Evolutionary conservation across 1,284 basidiomycete species (phyloP), one percentile per base, ranked within the genome.

Genomic region (Athelia sp.): DNA sequence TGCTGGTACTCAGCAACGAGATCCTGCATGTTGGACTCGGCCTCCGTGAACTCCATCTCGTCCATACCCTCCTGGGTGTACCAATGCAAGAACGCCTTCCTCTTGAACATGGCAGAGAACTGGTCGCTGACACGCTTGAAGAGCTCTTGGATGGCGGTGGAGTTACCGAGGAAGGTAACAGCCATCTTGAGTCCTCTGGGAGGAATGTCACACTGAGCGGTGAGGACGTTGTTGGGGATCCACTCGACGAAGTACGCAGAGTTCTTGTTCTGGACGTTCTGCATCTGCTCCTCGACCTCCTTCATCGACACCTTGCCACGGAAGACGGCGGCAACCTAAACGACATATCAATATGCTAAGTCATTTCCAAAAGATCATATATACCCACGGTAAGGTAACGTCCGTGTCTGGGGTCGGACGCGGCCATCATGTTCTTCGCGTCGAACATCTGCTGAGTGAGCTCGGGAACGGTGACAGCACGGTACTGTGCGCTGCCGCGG

Each of bases 21-120:
- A 76, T 94, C 92, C 69, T 93, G 90, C 89, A 96, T 93, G 81
- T 96, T 96, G 58, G 90, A 93, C 74, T 97, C 93, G 51, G 93
- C 93, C 72, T 97, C 93, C 56, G 93, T 94, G 79, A 92, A 92
- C 81, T 93, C 93, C 87, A 98, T 93, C 82, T 98, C 95, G 72
- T 97, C 94, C 95, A 97, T 97, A 71, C 95, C 94, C 78, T 96
- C 93, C 67, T 94, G 92, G 43, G 93, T 97, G 75, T 97, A 96
- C 91, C 94, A 98, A 73, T 98, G 94, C 81, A 98, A 86, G 87
- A 98, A 98, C 40, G 95, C 95, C 78, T 97, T 97, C 69, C 95
- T 82, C 79, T 94, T 90, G 86, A 97, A 98, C 96, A 98, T 98
- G 71, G 92, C 91, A 53, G 90, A 91, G 84, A 98, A 98, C 72